Base-by-base conservation (phyloP, 306 rosid species). In the Betula pendula region DNA sequence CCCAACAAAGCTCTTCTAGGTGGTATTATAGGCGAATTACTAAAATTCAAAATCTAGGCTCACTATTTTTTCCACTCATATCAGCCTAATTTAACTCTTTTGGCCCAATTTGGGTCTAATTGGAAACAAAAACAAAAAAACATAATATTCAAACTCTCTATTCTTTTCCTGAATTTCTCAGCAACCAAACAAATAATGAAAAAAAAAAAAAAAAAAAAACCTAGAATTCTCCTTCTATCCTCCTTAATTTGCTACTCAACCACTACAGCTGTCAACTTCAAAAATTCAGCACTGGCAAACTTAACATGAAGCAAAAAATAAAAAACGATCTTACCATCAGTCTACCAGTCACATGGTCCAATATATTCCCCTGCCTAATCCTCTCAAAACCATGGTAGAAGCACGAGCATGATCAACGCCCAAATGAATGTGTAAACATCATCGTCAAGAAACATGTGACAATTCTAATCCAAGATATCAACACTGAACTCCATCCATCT, bases 271-370 rank as follows among this genome's bases (percentile, higher is more conserved):
- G 70, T 45, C 63, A 22, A 63, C 45, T 70, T 31, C 42, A 27
- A 50, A n/a, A 76, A 70, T 19, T 17, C 55, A 65, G 56, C 55
- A 79, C 12, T 43, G 50, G 53, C 51, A 48, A 42, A 35, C 11
- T 19, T n/a, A 38, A 55, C 66, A 63, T 6, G 17, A 22, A 49
- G 3, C 53, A 70, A 12, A 48, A 35, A 40, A n/a, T 38, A 20
- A 24, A 40, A 71, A 50, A 42, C 75, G 7, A 43, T 67, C 87
- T 85, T 84, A 87, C 91, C 87, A 90, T 74, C 87, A 90, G 82
- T 84, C 89, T 84, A 74, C 94, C 91, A 56, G 90, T 85, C 44
- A 90, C 89, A 79, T 87, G n/a, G 91, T n/a, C 91, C 91, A 70
- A 90, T 67, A 87, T 80, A 82, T 90, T 90, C 49, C 94, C 91